Evolutionary conservation across 2,329 filamentous ascomycete genomes (phyloP).

Genomic region (Thelonectria rubi): DNA sequence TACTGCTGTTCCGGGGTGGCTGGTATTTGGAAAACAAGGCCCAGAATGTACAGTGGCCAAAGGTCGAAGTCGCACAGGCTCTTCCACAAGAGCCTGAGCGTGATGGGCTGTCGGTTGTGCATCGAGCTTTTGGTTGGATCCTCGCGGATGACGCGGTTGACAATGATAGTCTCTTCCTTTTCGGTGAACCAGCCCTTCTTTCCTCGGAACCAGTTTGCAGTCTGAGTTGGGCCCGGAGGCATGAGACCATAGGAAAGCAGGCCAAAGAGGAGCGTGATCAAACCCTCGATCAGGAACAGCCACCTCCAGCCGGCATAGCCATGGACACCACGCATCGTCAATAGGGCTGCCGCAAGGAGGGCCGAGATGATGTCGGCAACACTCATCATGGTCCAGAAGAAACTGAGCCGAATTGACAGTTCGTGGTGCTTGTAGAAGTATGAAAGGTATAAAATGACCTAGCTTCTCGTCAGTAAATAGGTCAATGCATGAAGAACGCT

Average conservation of each 20-base stretch:
- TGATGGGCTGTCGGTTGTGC: conserved; percentile 68
- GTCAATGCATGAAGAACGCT: neutral
- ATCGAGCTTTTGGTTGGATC: conserved; percentile 68
- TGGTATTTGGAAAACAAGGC: conserved; percentile 56
- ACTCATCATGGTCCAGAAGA: conserved; percentile 54
- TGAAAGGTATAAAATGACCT: conserved; percentile 66
- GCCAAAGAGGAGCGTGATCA: conserved; percentile 58
- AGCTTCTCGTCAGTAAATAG: neutral
- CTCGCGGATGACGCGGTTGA: conserved; percentile 67
- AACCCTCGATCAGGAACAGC: conserved; percentile 63
- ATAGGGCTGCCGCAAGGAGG: conserved; percentile 51
- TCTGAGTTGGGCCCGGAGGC: conserved; percentile 49
- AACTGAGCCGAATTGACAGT: conserved; percentile 46
- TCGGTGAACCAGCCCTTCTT: conserved; percentile 68
- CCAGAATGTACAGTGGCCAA: conserved; percentile 60
- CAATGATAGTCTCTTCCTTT: conserved; percentile 66
- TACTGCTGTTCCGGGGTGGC: conserved; percentile 59
- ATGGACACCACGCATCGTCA: conserved; percentile 52
- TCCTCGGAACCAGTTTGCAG: conserved; percentile 40
- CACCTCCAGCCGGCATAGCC: conserved; percentile 55
- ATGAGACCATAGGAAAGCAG: conserved; percentile 63
- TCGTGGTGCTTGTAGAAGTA: conserved; percentile 68
- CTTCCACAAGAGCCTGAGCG: conserved; percentile 58
- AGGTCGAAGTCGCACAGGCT: conserved; percentile 61
- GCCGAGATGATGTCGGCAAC: conserved; percentile 51